phyloP scores from a whole-genome alignment of 208 protist genomes.

The Crithidia fasciculata region DNA sequence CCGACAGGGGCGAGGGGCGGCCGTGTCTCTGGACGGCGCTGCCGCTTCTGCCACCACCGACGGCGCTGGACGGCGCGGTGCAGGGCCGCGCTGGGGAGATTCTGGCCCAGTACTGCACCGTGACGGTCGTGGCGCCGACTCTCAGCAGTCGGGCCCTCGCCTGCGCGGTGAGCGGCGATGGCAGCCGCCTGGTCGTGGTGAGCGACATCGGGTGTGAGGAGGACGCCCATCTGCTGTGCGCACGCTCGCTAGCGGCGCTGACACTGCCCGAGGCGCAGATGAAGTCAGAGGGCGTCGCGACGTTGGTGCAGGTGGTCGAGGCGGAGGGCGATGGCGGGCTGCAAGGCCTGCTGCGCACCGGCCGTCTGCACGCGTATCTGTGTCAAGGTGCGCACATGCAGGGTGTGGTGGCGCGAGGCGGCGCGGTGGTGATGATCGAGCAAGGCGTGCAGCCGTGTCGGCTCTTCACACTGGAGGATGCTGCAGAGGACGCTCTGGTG shows the following conservation, averaged over 20 bases:
- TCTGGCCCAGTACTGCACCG: conserved; percentile 52
- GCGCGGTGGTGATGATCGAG: conserved; percentile 31
- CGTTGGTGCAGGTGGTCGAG: conserved; percentile 43
- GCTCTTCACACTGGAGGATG: conserved; percentile 31
- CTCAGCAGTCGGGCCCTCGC: conserved; percentile 53
- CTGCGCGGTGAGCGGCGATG: conserved; percentile 47
- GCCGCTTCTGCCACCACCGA: conserved; percentile 32
- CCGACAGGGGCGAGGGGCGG: conserved; percentile 35
- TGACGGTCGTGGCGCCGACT: conserved; percentile 51
- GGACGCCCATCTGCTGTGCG: conserved; percentile 53
- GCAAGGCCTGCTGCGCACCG: conserved; percentile 18
- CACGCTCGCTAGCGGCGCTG: conserved; percentile 65
- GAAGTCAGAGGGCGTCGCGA: conserved; percentile 15
- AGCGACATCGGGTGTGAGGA: conserved; percentile 68
- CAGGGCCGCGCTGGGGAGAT: conserved; percentile 27
- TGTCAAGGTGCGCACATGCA: conserved; percentile 41
- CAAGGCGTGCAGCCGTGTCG: conserved; percentile 34
- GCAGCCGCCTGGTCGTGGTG: conserved; percentile 43
- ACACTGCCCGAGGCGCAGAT: conserved; percentile 24
- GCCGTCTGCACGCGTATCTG: conserved; percentile 20
- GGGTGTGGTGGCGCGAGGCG: conserved; percentile 27
- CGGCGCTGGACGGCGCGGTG: not conserved
- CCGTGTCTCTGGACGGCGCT: conserved; percentile 59
- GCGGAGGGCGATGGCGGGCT: conserved; percentile 15
- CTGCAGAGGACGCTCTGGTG: conserved; percentile 18